Conservation (phyloP, 2,329 filamentous ascomycete genomes). For the Beauveria sp. region DNA sequence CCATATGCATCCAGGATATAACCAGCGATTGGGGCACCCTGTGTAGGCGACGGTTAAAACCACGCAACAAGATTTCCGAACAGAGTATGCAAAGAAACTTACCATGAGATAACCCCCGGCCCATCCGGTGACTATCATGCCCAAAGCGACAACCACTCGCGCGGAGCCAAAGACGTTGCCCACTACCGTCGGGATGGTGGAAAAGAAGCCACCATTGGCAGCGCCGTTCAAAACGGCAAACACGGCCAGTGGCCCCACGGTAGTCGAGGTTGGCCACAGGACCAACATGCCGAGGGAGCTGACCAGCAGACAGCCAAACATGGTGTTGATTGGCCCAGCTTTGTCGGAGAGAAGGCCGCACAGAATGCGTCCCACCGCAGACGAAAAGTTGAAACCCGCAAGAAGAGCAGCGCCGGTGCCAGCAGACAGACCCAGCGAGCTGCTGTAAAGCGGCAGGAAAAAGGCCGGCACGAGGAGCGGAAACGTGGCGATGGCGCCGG, state of each 20-base stretch:
- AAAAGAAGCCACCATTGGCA: constrained; percentile 53
- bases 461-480: constrained; percentile 51
- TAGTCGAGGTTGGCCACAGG: constrained; percentile 49
- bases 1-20: constrained; percentile 50
- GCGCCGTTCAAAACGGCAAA: constrained; percentile 52
- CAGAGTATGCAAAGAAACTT: constrained; percentile 18
- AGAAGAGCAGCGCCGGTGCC: constrained; percentile 45
- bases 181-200: constrained; percentile 52
- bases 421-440: constrained; percentile 42
- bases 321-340: constrained; percentile 45
- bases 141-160: constrained; percentile 48
- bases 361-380: constrained; percentile 44
- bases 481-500: constrained; percentile 47
- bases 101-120: constrained; percentile 53
- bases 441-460: constrained; percentile 47
- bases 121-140: constrained; percentile 56
- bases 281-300: constrained; percentile 48
- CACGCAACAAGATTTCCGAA: background rate
- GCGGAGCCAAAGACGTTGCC: constrained; percentile 50
- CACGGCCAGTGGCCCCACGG: constrained; percentile 40
- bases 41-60: constrained; percentile 7
- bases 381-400: constrained; percentile 51
- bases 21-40: constrained; percentile 52
- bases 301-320: constrained; percentile 39
- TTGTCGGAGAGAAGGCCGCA: constrained; percentile 44